Evolutionary conservation across 129 eudicot genomes (phyloP).

Genomic region (Helichrysum umbraculigerum): DNA sequence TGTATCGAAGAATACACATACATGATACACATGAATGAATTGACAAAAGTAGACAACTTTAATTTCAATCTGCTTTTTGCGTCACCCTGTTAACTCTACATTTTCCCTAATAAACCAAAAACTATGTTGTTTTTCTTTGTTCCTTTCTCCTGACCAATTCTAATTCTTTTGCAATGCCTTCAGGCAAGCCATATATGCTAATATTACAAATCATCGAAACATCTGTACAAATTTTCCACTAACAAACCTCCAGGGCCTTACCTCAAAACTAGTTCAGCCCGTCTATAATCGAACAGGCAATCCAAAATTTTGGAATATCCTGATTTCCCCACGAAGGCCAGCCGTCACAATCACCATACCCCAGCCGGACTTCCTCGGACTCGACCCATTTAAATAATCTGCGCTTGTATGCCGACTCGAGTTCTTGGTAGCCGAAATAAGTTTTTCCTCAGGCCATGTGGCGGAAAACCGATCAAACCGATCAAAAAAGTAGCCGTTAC

Average conservation of each 20-base stretch:
- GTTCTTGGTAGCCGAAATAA: conserved; percentile 49
- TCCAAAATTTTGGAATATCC: conserved; percentile 90
- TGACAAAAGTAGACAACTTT: conserved; percentile 25
- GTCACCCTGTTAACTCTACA: conserved; percentile 50
- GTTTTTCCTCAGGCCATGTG: conserved; percentile 99
- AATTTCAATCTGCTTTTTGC: conserved; percentile 21
- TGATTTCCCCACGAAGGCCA: conserved; percentile 81
- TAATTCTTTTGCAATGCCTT: conserved; percentile 30
- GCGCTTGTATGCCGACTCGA: conserved; percentile 52
- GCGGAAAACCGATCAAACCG: conserved; percentile 81
- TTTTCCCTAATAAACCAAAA: conserved; percentile 36
- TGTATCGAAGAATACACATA: conserved; percentile 6
- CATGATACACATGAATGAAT: conserved; percentile 23
- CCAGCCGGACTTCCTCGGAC: conserved; percentile 67
- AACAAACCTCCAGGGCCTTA: conserved; percentile 14
- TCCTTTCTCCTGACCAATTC: conserved; percentile 34
- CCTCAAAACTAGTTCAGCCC: conserved; percentile 12
- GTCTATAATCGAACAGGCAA: conserved; percentile 67
- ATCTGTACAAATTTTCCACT: conserved; percentile 60
- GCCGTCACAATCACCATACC: conserved; percentile 96
- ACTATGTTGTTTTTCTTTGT: conserved; percentile 12
- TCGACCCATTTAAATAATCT: conserved; percentile 61
- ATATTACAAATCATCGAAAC: conserved; percentile 55
- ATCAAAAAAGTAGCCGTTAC: conserved; percentile 78
- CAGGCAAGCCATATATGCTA: conserved; percentile 37